Base-by-base conservation (phyloP, 148 eudicot genomes). In the Talinum fruticosum region DNA sequence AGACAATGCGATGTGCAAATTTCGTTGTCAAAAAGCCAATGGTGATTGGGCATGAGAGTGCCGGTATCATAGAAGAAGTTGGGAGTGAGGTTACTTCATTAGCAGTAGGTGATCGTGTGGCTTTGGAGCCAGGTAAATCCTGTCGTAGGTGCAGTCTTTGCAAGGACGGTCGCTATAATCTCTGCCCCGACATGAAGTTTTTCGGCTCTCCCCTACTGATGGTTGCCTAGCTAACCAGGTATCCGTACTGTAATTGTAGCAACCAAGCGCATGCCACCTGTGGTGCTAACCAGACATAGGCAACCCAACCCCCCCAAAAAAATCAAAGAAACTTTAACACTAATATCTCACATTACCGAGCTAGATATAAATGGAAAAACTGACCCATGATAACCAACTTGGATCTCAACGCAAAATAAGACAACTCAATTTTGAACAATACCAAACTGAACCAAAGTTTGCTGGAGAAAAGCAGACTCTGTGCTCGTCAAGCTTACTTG, bases 11-110 rank as follows among this genome's bases (percentile, higher is more conserved):
- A 80, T 85, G 89, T 74, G 98, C 98, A 14, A 84, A 87, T 87
- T 93, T 89, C 74, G 74, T 91, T 30, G 96, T 93, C 8, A 86
- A 91, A 78, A 91, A 93, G 72, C 98, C 98, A 2, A 93, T 91
- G 96, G 96, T 93, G 19, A 90, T 90, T 59, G 97, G 97, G 70
- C 95, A 93, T 72, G 97, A 93, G 79, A 89, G 97, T 87, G 98
- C 96, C 35, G 98, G 96, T 61, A 61, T 93, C 2, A 79, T 93
- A 76, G 96, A 89, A 85, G 94, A 91, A 83, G 91, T 93, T 67
- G 98, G 98, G 35, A 83, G 87, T 81, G 90, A 90, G 38, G 96
- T 93, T 73, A 90, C 90, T 79, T 74, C 84, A 14, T 78, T 93
- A 45, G 85, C 78, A 10, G 77, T 83, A 1, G 85, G 87, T 70